Conservation (phyloP, 257 asterid species). For the Primulina huaijiensis region DNA sequence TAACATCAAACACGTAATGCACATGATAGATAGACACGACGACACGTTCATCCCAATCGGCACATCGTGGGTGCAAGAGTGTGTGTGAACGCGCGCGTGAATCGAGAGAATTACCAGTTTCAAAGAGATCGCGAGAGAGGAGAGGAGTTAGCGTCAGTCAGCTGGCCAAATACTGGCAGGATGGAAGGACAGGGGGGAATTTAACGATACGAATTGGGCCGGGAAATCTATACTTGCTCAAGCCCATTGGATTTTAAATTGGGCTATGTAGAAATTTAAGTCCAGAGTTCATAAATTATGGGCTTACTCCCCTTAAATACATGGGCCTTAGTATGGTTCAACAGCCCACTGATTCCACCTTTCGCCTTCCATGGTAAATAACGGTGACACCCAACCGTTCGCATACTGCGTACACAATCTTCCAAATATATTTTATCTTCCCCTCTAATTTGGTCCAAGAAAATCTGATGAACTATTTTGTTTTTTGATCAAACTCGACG, state of each 20-base stretch:
- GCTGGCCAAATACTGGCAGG: neutral
- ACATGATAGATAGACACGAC: neutral
- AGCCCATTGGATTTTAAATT: neutral
- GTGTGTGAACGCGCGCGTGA: neutral
- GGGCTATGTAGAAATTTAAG: neutral
- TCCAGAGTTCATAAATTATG: no score
- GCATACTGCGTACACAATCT: no score
- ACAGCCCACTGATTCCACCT: no score
- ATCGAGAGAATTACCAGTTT: conserved; percentile 7
- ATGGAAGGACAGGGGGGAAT: neutral
- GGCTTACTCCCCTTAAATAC: no score
- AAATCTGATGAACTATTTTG: conserved; percentile 11
- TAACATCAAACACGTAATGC: conserved; percentile 14
- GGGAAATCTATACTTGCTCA: no score
- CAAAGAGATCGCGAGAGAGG: neutral
- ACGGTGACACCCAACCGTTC: no score
- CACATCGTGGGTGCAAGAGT: neutral
- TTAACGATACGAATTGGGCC: neutral
- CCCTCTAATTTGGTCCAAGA: conserved; percentile 12
- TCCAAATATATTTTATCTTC: neutral
- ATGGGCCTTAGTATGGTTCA: no score
- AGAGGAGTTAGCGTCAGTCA: neutral
- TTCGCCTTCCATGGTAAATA: no score
- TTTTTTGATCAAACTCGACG: neutral
- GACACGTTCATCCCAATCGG: neutral